phyloP scores from a whole-genome alignment of 371 early-diverging fungal species.

The Mucor lusitanicus region DNA sequence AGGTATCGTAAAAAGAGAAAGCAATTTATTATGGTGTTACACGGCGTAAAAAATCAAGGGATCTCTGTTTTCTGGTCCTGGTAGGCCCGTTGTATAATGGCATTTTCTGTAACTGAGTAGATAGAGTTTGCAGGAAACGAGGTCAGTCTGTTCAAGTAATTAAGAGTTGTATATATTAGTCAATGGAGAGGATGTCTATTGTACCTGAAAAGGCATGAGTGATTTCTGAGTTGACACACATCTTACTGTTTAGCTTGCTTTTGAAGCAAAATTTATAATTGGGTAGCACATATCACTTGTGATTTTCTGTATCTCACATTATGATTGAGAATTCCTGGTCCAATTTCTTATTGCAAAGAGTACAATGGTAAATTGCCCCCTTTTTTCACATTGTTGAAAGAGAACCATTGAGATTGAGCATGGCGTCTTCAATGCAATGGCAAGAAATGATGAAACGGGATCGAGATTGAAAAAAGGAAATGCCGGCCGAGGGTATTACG shows the following conservation, averaged over 20 bases:
- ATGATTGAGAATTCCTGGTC: neutral
- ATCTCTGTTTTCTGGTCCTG: neutral
- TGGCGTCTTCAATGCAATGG: neutral
- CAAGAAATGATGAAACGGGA: neutral
- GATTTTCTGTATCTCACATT: conserved; percentile 2
- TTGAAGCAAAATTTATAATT: neutral
- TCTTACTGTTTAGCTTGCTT: neutral
- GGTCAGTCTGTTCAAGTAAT: neutral
- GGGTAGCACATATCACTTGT: conserved; percentile 5
- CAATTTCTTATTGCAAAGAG: neutral
- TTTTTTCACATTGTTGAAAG: neutral
- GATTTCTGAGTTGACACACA: conserved; percentile 1
- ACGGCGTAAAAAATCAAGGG: conserved; percentile 9
- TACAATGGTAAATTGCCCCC: neutral
- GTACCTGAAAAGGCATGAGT: conserved; percentile 8
- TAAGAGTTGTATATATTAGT: neutral
- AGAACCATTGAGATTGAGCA: neutral
- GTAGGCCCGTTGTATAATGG: neutral
- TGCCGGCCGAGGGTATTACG: neutral
- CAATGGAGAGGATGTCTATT: conserved; percentile 2
- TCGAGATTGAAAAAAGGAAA: neutral
- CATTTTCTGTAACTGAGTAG: neutral
- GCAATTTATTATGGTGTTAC: conserved; percentile 10
- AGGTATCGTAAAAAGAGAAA: neutral
- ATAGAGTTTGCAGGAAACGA: neutral